Conservation (phyloP, 192 early-diverging fungal species). For the Backusella morwellensis region DNA sequence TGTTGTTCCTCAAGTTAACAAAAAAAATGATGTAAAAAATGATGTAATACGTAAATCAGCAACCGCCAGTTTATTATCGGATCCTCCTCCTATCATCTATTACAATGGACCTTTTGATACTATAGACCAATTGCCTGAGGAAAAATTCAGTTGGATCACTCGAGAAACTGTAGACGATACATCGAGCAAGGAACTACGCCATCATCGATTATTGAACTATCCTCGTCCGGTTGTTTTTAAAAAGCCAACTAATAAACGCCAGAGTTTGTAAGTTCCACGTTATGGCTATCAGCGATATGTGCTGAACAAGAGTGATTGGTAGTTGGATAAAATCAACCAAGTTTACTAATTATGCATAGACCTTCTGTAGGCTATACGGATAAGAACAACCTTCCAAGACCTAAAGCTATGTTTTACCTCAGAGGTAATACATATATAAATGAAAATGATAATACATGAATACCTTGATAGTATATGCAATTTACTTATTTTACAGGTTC, state of each 20-base stretch:
- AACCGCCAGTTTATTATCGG: background rate
- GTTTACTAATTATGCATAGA: background rate
- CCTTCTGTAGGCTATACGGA: background rate
- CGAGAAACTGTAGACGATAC: slow-evolving; percentile 3
- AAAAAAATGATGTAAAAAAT: background rate
- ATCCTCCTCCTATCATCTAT: slow-evolving; percentile 12
- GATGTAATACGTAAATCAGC: background rate
- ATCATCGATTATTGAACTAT: background rate
- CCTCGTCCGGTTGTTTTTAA: slow-evolving; percentile 9
- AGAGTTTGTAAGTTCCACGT: background rate
- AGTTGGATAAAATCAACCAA: background rate
- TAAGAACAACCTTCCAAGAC: background rate
- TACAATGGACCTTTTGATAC: slow-evolving; percentile 30
- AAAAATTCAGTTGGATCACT: slow-evolving; percentile 24
- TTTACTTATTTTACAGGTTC: background rate
- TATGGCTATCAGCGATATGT: background rate
- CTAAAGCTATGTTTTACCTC: slow-evolving; percentile 26
- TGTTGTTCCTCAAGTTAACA: background rate
- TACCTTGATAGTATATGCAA: background rate
- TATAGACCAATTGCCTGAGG: slow-evolving; percentile 24
- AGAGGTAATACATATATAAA: slow-evolving; percentile 14
- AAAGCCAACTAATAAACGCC: slow-evolving; percentile 9
- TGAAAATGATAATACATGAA: background rate
- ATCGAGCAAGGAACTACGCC: background rate
- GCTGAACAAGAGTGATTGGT: background rate